Base-by-base conservation (phyloP, 768 basidiomycete genomes). In the Phlebiopsis flavidoalba region DNA sequence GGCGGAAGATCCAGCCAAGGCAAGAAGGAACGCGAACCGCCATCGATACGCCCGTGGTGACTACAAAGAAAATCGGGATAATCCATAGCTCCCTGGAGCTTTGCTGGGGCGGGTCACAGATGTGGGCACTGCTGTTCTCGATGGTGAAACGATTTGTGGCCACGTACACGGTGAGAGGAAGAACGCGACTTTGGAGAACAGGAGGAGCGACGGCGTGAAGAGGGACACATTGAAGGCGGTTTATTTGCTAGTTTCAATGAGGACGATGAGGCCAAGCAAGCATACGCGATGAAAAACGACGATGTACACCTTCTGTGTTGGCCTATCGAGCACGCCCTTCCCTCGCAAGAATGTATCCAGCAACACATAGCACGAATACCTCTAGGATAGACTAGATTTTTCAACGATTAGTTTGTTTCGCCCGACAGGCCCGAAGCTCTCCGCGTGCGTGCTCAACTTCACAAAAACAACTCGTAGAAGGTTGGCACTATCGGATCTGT, bases 161-260 rank as follows among this genome's bases (percentile, higher is more conserved):
- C 4, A 67, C 79, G 36, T 64, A 83, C 89, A 83, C 70, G 95
- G 94, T n/a, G 74, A 71, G 10, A 75, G 62, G 71, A 89, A 92
- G 76, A 95, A 96, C 0, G 95, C 96, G 21, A 98, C 94, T 75
- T 97, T 98, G 12, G 91, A 94, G 75, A 96, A 95, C 35, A 96
- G 77, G 6, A 95, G 83, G 6, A 95, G 83, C 0, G 89, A 87
- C 0, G 91, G 90, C 0, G 91, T 93, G 75, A 98, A 97, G 35
- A 98, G 83, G 0, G 89, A 89, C 22, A 96, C 85, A 71, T 95
- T 96, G 56, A 96, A n/a, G 75, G 21, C 83, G 79, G 67, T 93
- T 93, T 19, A 93, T 75, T 82, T 85, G 83, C 89, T 91, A 31
- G 6, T 31, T 31, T 3, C 3, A 31, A 31, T n/a, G 26, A 31